Conservation (phyloP, 306 rosid species). For the Arachis hypogaea region DNA sequence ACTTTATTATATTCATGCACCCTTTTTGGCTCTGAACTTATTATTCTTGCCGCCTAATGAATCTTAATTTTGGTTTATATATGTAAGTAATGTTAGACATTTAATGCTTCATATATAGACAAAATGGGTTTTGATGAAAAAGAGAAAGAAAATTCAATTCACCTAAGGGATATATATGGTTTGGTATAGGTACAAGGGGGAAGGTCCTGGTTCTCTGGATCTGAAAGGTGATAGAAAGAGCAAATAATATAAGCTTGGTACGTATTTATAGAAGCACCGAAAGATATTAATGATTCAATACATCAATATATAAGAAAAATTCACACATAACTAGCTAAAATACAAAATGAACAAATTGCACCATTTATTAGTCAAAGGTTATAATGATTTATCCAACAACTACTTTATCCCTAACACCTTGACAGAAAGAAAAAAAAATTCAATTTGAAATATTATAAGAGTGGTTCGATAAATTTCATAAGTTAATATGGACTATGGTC, state of each 20-base stretch:
- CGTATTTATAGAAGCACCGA: neutral
- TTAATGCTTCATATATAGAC: constrained; percentile 1
- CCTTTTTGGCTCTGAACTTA: neutral
- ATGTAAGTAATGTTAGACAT: neutral
- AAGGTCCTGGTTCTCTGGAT: constrained; percentile 35
- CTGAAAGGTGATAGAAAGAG: constrained; percentile 19
- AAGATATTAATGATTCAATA: too few relatives aligned
- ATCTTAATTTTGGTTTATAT: neutral
- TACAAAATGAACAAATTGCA: too few relatives aligned
- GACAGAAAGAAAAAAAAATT: too few relatives aligned
- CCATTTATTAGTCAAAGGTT: too few relatives aligned
- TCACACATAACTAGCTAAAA: too few relatives aligned
- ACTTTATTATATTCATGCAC: neutral
- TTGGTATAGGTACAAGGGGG: neutral
- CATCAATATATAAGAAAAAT: too few relatives aligned
- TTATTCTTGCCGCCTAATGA: neutral
- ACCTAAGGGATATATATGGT: neutral
- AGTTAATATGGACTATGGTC: too few relatives aligned
- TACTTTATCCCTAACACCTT: too few relatives aligned
- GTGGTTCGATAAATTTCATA: too few relatives aligned
- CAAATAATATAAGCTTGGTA: neutral
- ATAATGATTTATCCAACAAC: too few relatives aligned
- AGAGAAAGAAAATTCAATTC: neutral
- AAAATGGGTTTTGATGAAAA: neutral
- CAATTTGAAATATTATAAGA: too few relatives aligned